Conservation (phyloP, 2,329 filamentous ascomycete species). For the Penicillium verrucosum region DNA sequence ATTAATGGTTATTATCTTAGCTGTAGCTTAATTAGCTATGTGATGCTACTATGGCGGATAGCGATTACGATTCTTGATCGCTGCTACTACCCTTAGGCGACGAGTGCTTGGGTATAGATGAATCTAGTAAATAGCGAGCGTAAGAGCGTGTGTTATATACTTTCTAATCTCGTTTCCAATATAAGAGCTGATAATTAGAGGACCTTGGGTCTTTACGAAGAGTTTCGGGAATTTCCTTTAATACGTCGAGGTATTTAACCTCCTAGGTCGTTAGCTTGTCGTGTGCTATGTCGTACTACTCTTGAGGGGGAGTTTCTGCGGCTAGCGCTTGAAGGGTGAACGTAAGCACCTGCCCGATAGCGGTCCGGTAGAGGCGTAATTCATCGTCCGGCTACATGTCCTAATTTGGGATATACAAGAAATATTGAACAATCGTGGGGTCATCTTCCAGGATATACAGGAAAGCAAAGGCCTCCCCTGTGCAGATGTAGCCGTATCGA, state of each 20-base stretch:
- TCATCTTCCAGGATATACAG: too few species aligned
- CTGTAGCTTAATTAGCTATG: constrained; percentile 23
- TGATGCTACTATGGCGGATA: constrained; percentile 14
- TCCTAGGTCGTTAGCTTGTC: constrained; percentile 23
- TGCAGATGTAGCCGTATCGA: constrained; percentile 28
- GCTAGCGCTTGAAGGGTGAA: constrained; percentile 33
- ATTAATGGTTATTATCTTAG: constrained; percentile 22
- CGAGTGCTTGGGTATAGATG: constrained; percentile 15
- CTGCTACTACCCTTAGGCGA: constrained; percentile 20
- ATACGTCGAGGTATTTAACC: constrained; percentile 22
- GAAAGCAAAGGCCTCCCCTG: constrained; percentile 32
- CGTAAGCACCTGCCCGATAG: constrained; percentile 31
- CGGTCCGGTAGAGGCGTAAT: constrained; percentile 29
- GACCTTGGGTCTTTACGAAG: constrained; percentile 17
- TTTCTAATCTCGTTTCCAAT: constrained; percentile 18
- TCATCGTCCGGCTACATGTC: constrained; percentile 25
- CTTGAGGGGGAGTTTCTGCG: constrained; percentile 17
- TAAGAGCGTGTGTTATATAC: constrained; percentile 19
- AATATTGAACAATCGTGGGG: constrained; percentile 11
- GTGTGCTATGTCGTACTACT: constrained; percentile 24
- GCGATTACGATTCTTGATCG: constrained; percentile 18
- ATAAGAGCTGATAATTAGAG: constrained; percentile 27
- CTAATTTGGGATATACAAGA: constrained; percentile 20
- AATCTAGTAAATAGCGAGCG: constrained; percentile 13
- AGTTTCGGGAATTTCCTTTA: constrained; percentile 26